phyloP scores from a whole-genome alignment of 768 basidiomycete species.

The Agaricus subrufescens region DNA sequence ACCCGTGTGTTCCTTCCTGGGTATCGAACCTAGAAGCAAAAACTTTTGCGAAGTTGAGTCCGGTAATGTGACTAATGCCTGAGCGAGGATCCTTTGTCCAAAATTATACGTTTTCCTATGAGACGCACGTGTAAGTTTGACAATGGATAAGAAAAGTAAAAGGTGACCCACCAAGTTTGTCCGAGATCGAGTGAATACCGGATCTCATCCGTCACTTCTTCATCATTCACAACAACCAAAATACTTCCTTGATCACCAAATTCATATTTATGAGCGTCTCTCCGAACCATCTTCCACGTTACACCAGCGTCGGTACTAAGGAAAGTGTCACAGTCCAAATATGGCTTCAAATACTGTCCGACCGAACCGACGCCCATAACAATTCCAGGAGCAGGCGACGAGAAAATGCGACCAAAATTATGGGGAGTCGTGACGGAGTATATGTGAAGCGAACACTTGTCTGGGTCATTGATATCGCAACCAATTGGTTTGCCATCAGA shows the following conservation, averaged over 20 bases:
- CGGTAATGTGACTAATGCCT: slow-evolving; percentile 81
- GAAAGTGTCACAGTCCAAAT: slow-evolving; percentile 91
- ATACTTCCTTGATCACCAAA: slow-evolving; percentile 90
- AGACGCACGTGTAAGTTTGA: neutral
- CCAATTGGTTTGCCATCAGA: slow-evolving; percentile 52
- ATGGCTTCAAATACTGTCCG: slow-evolving; percentile 60
- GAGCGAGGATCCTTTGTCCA: slow-evolving; percentile 65
- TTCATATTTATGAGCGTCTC: slow-evolving; percentile 88
- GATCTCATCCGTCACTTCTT: slow-evolving; percentile 64
- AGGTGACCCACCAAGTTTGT: slow-evolving; percentile 62
- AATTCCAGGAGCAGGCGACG: slow-evolving; percentile 89
- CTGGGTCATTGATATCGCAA: slow-evolving; percentile 55
- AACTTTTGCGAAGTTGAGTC: slow-evolving; percentile 98
- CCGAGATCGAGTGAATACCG: slow-evolving; percentile 84
- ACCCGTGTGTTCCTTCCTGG: slow-evolving; percentile 51
- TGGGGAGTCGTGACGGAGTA: slow-evolving; percentile 91
- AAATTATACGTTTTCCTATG: slow-evolving; percentile 67
- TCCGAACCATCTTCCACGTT: slow-evolving; percentile 74
- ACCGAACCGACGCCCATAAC: slow-evolving; percentile 96
- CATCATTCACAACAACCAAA: slow-evolving; percentile 79
- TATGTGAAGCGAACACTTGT: slow-evolving; percentile 80
- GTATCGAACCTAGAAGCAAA: slow-evolving; percentile 76
- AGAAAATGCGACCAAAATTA: slow-evolving; percentile 93
- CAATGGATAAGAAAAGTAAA: neutral
- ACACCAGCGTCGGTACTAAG: slow-evolving; percentile 86